Base-by-base conservation (phyloP, 139 green algal genomes). In the Chlorella sp. region DNA sequence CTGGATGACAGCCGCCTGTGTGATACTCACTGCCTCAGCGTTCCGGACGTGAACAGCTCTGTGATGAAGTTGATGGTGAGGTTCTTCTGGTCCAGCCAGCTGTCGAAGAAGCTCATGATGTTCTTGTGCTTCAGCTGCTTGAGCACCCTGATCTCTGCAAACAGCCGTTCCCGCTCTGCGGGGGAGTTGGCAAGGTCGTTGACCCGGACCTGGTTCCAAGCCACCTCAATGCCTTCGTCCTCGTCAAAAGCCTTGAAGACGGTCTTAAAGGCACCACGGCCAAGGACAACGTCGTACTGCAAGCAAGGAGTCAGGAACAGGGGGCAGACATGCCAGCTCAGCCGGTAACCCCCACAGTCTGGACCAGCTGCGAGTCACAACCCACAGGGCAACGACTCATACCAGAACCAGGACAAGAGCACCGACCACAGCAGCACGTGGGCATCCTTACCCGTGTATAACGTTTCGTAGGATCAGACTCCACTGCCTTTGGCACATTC, bases 191-290 rank as follows among this genome's bases (percentile, higher is more conserved):
- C 80, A 32, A 88, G 35, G 64, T 88, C 83, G 60, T 88, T 88
- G 50, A 88, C 70, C 62, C 92, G 87, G 51, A 98, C 87, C 79
- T 98, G 91, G 81, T 99, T 99, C 96, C 96, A 99, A 1, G 96
- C 96, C 3, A 99, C 92, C 76, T 87, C 75, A 29, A 71, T 63
- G 30, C 31, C 31, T 29, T n/a, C 42, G 64, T 66, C 31, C 59
- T 81, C 64, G 35, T 85, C 79, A 69, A 85, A 85, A 0, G 74
- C 74, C 74, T 94, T 95, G 83, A 96, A 99, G 31, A 99, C 95
- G 3, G 91, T 94, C 82, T 99, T 99, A 88, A 94, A 99, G 3
- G 95, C 93, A 14, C 95, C 95, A 4, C 92, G 78, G 0, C 95
- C 95, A 26, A 99, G 83, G 1, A 97, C 80, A 29, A 89, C 70